Evolutionary conservation across 192 early-diverging fungal species (phyloP).

Genomic region (Pilaira anomala): DNA sequence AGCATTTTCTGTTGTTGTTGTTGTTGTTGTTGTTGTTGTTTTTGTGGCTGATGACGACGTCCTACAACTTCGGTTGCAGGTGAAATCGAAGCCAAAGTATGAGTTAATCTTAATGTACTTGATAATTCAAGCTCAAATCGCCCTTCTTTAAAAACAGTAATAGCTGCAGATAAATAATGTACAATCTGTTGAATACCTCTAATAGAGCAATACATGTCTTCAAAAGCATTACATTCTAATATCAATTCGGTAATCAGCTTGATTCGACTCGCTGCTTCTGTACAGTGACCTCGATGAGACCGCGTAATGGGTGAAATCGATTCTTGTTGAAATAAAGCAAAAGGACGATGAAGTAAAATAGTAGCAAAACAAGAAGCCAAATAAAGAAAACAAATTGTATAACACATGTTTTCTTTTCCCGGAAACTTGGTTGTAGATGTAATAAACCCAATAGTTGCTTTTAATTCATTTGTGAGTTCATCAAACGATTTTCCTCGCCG

Average conservation of each 20-base stretch:
- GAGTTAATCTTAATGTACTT: neutral
- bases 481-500: neutral
- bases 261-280: neutral
- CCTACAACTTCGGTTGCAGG: conserved; percentile 14
- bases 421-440: conserved; percentile 2
- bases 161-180: conserved; percentile 10
- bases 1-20: too few relatives aligned
- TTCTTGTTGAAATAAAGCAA: neutral
- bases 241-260: neutral
- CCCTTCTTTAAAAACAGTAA: conserved; percentile 4
- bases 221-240: conserved; percentile 10
- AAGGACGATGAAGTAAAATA: conserved; percentile 9
- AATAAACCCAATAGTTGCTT: neutral
- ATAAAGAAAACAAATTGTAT: conserved; percentile 1
- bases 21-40: neutral
- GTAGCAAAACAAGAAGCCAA: conserved; percentile 3
- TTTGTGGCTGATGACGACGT: neutral
- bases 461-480: neutral
- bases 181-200: conserved; percentile 20
- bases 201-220: conserved; percentile 17
- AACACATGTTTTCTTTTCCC: neutral
- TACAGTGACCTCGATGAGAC: neutral
- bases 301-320: neutral
- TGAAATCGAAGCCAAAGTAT: neutral
- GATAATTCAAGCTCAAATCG: neutral